phyloP scores from a whole-genome alignment of 768 basidiomycete genomes.

The Gelatoporia subvermispora region DNA sequence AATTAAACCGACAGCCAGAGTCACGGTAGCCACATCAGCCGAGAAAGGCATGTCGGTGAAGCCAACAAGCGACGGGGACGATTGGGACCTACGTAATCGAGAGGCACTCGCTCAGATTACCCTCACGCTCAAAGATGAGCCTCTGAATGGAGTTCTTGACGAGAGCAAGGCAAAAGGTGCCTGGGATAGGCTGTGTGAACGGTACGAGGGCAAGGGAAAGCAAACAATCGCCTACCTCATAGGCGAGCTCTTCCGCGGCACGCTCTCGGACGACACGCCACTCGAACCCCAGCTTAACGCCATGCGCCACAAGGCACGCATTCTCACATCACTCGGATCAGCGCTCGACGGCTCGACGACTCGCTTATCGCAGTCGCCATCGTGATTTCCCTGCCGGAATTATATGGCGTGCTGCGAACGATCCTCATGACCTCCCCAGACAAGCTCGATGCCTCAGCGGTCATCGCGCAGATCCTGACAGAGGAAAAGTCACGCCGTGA shows the following conservation, averaged over 20 bases:
- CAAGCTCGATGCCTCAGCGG: constrained; percentile 4
- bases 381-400: constrained; percentile 18
- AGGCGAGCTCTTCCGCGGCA: constrained; percentile 17
- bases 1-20: no score
- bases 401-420: constrained; percentile 15
- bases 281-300: constrained; percentile 19
- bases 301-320: constrained; percentile 12
- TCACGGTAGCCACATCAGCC: no score
- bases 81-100: neutral
- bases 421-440: constrained; percentile 14
- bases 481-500: constrained; percentile 8
- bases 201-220: constrained; percentile 20
- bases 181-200: constrained; percentile 16
- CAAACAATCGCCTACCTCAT: constrained; percentile 21
- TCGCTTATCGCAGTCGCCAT: constrained; percentile 18
- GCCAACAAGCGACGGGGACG: no score
- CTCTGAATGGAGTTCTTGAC: constrained; percentile 17
- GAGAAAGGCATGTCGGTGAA: no score
- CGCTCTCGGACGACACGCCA: constrained; percentile 11
- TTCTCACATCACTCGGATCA: constrained; percentile 14
- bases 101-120: constrained; percentile 19
- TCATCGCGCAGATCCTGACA: constrained; percentile 6
- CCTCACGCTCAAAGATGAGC: constrained; percentile 21
- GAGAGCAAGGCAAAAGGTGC: constrained; percentile 7
- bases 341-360: constrained; percentile 13